Conservation (phyloP, 192 early-diverging fungal genomes). For the Funneliformis mosseae region DNA sequence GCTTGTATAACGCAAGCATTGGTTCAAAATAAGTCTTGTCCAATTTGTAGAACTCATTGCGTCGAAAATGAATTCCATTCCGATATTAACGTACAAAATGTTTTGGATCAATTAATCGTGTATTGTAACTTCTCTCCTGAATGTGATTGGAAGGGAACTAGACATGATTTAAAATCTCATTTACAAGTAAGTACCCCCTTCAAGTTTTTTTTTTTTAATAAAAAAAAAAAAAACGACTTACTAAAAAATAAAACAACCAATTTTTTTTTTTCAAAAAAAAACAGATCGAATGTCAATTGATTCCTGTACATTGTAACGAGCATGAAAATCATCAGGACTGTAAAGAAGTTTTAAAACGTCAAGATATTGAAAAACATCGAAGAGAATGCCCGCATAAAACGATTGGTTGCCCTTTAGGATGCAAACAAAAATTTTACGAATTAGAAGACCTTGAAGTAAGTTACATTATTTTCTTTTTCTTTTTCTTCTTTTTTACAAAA, state of each 20-base stretch:
- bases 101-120: slow-evolving; percentile 21
- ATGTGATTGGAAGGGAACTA: slow-evolving; percentile 31
- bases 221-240: background rate
- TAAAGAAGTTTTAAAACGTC: slow-evolving; percentile 24
- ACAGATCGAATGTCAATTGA: slow-evolving; percentile 21
- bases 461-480: background rate
- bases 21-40: slow-evolving; percentile 19
- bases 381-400: slow-evolving; percentile 28
- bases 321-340: slow-evolving; percentile 37
- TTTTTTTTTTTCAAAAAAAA: slow-evolving; percentile 2
- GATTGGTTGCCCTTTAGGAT: slow-evolving; percentile 26
- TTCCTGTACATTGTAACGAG: slow-evolving; percentile 36
- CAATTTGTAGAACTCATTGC: slow-evolving; percentile 34
- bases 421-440: slow-evolving; percentile 28
- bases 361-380: slow-evolving; percentile 30
- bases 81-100: slow-evolving; percentile 6
- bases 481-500: background rate
- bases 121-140: slow-evolving; percentile 29
- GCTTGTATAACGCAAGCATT: slow-evolving; percentile 30
- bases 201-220: background rate
- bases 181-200: slow-evolving; percentile 9
- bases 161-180: slow-evolving; percentile 19
- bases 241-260: background rate
- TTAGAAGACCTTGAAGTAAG: slow-evolving; percentile 19
- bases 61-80: slow-evolving; percentile 25